Conservation (phyloP, 805 yeast genomes). For the Tanozyma kutaoensis region DNA sequence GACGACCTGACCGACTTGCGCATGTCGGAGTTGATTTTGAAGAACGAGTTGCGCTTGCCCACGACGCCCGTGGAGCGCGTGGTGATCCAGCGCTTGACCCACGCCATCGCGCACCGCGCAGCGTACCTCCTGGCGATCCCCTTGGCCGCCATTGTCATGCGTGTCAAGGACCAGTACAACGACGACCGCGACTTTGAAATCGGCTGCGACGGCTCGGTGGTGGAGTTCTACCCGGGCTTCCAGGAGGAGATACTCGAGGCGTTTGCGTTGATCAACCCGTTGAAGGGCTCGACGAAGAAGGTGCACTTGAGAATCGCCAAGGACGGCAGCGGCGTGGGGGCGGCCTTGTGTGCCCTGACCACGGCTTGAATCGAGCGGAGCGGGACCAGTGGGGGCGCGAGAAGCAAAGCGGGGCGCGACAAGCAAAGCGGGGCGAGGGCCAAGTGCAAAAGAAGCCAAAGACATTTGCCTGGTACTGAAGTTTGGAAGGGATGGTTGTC, state of each 20-base stretch:
- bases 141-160: slow-evolving; percentile 70
- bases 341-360: slow-evolving; percentile 73
- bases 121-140: slow-evolving; percentile 85
- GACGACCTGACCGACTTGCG: slow-evolving; percentile 67
- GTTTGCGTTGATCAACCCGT: slow-evolving; percentile 52
- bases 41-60: slow-evolving; percentile 54
- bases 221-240: slow-evolving; percentile 88
- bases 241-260: slow-evolving; percentile 73
- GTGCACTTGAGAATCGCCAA: slow-evolving; percentile 71
- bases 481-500: too few relatives aligned
- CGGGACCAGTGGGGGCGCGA: background rate
- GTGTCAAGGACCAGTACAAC: slow-evolving; percentile 47
- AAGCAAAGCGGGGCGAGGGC: too few relatives aligned
- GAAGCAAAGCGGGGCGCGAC: background rate
- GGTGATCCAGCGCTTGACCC: slow-evolving; percentile 59
- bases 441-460: background rate
- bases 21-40: slow-evolving; percentile 56
- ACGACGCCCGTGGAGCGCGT: slow-evolving; percentile 60
- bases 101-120: slow-evolving; percentile 78
- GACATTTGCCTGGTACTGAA: background rate
- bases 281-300: slow-evolving; percentile 63
- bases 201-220: slow-evolving; percentile 92
- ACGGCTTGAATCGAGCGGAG: background rate
- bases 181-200: slow-evolving; percentile 61
- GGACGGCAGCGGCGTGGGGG: slow-evolving; percentile 97